phyloP scores from a whole-genome alignment of 495 filamentous ascomycete genomes.

The Corynascus novoguineensis region DNA sequence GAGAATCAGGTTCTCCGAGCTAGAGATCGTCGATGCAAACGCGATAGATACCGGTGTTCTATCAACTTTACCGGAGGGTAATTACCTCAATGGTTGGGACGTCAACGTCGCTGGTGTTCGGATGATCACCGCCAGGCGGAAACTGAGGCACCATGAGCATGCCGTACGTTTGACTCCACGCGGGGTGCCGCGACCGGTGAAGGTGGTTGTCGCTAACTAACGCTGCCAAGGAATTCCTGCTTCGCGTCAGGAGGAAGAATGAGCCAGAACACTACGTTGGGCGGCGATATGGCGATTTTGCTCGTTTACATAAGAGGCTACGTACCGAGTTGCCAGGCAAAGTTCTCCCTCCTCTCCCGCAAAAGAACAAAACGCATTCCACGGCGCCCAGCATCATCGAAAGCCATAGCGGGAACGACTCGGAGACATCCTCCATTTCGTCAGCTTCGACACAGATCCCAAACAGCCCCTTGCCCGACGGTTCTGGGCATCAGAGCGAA shows the following conservation, averaged over 20 bases:
- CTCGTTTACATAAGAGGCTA: constrained; percentile 67
- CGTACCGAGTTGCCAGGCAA: constrained; percentile 87
- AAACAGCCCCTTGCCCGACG: constrained; percentile 16
- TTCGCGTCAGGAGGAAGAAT: constrained; percentile 70
- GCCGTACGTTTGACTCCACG: constrained; percentile 61
- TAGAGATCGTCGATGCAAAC: constrained; percentile 90
- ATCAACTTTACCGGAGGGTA: constrained; percentile 79
- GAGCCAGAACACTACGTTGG: constrained; percentile 71
- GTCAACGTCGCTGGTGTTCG: constrained; percentile 92
- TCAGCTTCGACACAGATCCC: constrained; percentile 59
- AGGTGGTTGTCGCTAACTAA: constrained; percentile 18
- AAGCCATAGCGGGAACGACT: constrained; percentile 47
- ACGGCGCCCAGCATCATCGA: constrained; percentile 50
- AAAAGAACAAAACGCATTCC: constrained; percentile 78
- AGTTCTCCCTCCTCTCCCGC: constrained; percentile 75
- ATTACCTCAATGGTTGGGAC: constrained; percentile 92
- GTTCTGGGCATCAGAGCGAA: constrained; percentile 15
- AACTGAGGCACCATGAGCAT: constrained; percentile 85
- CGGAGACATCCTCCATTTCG: constrained; percentile 70
- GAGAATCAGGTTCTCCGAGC: constrained; percentile 88
- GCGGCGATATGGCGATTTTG: constrained; percentile 84
- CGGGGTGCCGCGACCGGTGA: background rate
- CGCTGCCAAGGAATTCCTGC: constrained; percentile 70
- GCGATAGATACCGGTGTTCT: constrained; percentile 85
- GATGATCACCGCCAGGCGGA: constrained; percentile 73